Conservation (phyloP, 2,329 filamentous ascomycete genomes). For the Alternaria tenuissima region DNA sequence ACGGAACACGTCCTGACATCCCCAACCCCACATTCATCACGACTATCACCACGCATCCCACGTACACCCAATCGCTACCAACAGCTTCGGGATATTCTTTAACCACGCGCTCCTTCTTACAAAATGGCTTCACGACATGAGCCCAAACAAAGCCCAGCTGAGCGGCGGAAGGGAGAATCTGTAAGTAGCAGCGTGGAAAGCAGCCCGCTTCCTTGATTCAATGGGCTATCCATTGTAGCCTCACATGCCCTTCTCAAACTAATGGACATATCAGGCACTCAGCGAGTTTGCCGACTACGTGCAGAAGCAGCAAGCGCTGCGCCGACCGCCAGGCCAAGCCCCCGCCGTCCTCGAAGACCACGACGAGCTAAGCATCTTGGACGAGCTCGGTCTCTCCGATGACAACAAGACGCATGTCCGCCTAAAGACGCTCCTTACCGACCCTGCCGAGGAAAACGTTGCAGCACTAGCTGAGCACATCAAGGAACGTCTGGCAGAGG, state of each 20-base stretch:
- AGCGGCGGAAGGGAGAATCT: conserved; percentile 86
- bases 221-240: neutral
- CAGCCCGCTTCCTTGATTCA: too few species aligned
- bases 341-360: conserved; percentile 67
- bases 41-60: conserved; percentile 13
- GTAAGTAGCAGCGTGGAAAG: conserved; percentile 58
- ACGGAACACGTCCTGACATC: conserved; percentile 31
- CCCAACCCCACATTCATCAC: conserved; percentile 14
- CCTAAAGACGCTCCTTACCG: conserved; percentile 78
- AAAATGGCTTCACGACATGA: conserved; percentile 49
- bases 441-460: conserved; percentile 64
- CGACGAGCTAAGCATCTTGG: conserved; percentile 89
- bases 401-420: conserved; percentile 68
- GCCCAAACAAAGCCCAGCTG: conserved; percentile 72
- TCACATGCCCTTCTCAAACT: neutral
- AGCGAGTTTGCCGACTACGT: conserved; percentile 98
- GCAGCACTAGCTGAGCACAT: conserved; percentile 72
- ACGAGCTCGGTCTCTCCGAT: conserved; percentile 78
- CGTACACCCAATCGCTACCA: neutral
- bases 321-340: conserved; percentile 55
- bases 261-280: conserved; percentile 67
- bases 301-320: conserved; percentile 85
- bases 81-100: neutral
- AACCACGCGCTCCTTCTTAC: neutral
- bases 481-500: conserved; percentile 72